Conservation (phyloP, 2,329 filamentous ascomycete genomes). For the Sordariomycetes sp. region DNA sequence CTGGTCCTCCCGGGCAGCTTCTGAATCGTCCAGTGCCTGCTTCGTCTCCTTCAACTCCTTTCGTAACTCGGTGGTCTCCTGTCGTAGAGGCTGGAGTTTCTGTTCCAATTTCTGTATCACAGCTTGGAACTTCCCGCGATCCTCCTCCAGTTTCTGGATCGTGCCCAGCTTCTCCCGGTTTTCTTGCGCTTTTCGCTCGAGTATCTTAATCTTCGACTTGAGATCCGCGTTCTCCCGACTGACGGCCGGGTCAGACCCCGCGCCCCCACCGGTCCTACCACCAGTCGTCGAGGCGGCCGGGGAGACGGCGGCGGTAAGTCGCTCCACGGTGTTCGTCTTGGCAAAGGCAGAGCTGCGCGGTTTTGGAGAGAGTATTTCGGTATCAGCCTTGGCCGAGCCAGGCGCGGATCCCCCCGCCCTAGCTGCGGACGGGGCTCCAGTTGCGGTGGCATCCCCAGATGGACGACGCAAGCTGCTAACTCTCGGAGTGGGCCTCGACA, state of each 20-base stretch:
- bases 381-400: slow-evolving; percentile 41
- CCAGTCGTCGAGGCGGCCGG: slow-evolving; percentile 15
- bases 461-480: slow-evolving; percentile 21
- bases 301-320: slow-evolving; percentile 29
- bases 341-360: slow-evolving; percentile 38
- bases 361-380: slow-evolving; percentile 37
- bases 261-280: slow-evolving; percentile 21
- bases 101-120: slow-evolving; percentile 86
- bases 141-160: slow-evolving; percentile 64
- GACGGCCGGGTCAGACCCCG: slow-evolving; percentile 34
- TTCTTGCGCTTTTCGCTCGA: slow-evolving; percentile 80
- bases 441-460: slow-evolving; percentile 34
- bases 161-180: slow-evolving; percentile 77
- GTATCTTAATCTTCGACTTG: slow-evolving; percentile 73
- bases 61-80: slow-evolving; percentile 67
- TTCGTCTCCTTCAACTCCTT: slow-evolving; percentile 71
- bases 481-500: slow-evolving; percentile 18
- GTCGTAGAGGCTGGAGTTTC: slow-evolving; percentile 77
- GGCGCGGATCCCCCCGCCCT: slow-evolving; percentile 21
- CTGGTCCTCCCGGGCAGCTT: slow-evolving; percentile 69
- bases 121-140: slow-evolving; percentile 66
- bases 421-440: slow-evolving; percentile 22
- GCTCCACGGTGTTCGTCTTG: slow-evolving; percentile 41
- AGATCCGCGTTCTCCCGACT: slow-evolving; percentile 72
- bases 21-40: slow-evolving; percentile 39